Conservation (phyloP, 2,329 filamentous ascomycete genomes). For the Ophiostoma ulmi region DNA sequence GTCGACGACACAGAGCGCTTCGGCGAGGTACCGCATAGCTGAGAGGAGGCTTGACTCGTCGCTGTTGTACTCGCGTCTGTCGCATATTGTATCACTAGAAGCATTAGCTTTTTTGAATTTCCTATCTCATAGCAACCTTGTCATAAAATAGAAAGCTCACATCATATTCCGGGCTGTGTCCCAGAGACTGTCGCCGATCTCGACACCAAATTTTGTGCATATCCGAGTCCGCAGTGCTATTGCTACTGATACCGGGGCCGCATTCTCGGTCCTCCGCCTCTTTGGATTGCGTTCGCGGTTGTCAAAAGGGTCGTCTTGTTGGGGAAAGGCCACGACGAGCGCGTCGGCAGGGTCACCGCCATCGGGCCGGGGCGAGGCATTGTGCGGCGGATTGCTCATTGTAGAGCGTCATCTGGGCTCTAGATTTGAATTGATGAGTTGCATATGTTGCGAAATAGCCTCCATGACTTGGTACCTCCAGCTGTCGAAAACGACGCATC, state of each 20-base stretch:
- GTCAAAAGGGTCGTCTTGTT: slow-evolving; percentile 21
- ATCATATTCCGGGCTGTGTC: slow-evolving; percentile 21
- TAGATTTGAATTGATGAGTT: neutral
- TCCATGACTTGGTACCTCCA: neutral
- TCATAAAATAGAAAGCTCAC: slow-evolving; percentile 16
- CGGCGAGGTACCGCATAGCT: slow-evolving; percentile 21
- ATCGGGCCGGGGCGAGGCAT: slow-evolving; percentile 19
- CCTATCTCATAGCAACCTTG: neutral
- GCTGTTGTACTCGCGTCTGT: neutral
- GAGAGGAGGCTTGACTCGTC: slow-evolving; percentile 16
- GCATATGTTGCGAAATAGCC: neutral
- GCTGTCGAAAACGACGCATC: slow-evolving; percentile 12
- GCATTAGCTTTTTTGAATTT: neutral
- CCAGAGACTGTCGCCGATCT: slow-evolving; percentile 12
- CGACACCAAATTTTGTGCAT: slow-evolving; percentile 17
- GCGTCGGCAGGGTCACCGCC: slow-evolving; percentile 16
- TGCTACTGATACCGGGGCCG: neutral
- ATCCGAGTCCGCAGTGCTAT: slow-evolving; percentile 18
- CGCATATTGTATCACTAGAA: neutral
- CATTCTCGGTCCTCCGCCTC: slow-evolving; percentile 22
- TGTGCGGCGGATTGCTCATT: slow-evolving; percentile 21
- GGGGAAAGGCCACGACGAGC: slow-evolving; percentile 12
- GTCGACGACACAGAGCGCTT: slow-evolving; percentile 20
- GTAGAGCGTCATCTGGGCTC: slow-evolving; percentile 19
- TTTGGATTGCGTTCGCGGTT: slow-evolving; percentile 23